phyloP scores from a whole-genome alignment of 768 basidiomycete species.

The Neoboletus subvelutipes region DNA sequence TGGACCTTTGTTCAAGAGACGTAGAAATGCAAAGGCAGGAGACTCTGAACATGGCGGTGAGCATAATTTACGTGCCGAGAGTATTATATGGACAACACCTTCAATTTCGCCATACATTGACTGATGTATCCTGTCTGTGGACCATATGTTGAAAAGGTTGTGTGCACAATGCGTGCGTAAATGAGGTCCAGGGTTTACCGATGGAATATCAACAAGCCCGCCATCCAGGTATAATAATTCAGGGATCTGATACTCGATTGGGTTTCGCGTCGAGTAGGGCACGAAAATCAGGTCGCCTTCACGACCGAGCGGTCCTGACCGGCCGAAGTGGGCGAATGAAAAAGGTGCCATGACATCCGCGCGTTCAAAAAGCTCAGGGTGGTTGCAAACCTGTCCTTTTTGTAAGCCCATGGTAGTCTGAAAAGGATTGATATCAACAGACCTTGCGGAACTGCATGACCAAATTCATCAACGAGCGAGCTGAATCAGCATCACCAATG shows the following conservation, averaged over 20 bases:
- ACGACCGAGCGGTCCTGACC: conserved; percentile 76
- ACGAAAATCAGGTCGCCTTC: conserved; percentile 84
- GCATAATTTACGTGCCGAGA: neutral
- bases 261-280: conserved; percentile 85
- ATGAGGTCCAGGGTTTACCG: conserved; percentile 45
- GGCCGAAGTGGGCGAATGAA: conserved; percentile 82
- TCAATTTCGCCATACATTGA: conserved; percentile 59
- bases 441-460: conserved; percentile 99
- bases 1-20: conserved; percentile 60
- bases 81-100: conserved; percentile 40
- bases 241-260: conserved; percentile 79
- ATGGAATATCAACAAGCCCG: conserved; percentile 66
- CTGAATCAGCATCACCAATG: conserved; percentile 87
- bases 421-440: conserved; percentile 11
- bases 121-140: conserved; percentile 71
- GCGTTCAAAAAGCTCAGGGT: conserved; percentile 96
- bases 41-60: conserved; percentile 41
- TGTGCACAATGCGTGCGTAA: conserved; percentile 55
- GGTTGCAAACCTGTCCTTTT: conserved; percentile 81
- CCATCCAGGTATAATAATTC: conserved; percentile 75
- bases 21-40: conserved; percentile 72
- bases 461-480: conserved; percentile 95
- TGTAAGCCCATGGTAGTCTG: conserved; percentile 5
- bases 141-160: conserved; percentile 89
- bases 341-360: conserved; percentile 94